Evolutionary conservation across 2,329 filamentous ascomycete species (phyloP).

Genomic region (Trichoderma breve): DNA sequence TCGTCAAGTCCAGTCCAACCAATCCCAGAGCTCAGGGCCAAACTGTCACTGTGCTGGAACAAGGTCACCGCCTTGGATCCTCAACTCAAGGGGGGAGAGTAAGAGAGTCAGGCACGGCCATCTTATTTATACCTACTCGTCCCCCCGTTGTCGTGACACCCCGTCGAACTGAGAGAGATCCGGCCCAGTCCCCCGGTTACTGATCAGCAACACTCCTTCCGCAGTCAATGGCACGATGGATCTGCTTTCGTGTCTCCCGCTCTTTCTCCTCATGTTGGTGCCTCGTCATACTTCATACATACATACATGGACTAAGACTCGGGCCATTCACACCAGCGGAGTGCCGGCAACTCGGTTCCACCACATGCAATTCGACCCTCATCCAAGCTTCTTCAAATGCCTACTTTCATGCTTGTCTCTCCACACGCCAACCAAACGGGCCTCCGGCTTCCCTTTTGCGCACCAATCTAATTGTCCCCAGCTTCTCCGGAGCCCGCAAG

Average conservation of each 20-base stretch:
- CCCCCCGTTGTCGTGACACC: neutral
- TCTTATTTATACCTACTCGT: conserved; percentile 15
- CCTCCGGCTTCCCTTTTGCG: neutral
- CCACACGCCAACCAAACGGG: neutral
- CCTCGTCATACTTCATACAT: neutral
- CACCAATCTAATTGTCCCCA: conserved; percentile 11
- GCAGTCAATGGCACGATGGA: conserved; percentile 8
- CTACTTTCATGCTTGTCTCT: conserved; percentile 14
- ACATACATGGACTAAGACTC: too few species aligned
- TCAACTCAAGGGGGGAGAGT: neutral
- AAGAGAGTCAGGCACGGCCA: neutral
- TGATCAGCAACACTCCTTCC: conserved; percentile 11
- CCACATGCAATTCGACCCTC: neutral
- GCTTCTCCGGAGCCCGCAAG: neutral
- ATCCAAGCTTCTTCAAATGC: conserved; percentile 13
- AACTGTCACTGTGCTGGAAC: neutral
- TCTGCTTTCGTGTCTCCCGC: neutral
- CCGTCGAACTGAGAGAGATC: neutral
- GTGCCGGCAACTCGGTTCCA: neutral
- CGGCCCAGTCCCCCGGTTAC: neutral
- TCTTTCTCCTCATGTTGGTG: neutral
- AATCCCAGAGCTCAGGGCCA: neutral
- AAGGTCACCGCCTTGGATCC: neutral
- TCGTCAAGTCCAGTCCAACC: neutral
- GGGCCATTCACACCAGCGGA: neutral